phyloP scores from a whole-genome alignment of 345 rosid species.

The Eucalyptus dawsonii region DNA sequence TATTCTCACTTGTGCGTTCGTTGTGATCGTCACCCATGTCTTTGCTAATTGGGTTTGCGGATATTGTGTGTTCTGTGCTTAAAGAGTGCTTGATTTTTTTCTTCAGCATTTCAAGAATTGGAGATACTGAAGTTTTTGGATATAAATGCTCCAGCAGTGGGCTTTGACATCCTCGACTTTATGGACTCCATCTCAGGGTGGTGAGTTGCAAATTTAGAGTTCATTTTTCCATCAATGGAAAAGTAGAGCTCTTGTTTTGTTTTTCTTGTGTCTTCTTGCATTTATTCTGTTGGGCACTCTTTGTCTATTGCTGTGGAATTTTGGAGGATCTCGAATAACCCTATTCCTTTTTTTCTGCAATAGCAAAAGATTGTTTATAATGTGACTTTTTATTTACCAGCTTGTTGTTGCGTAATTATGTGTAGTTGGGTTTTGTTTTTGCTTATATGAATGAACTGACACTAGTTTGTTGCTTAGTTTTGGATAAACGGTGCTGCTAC shows the following conservation, averaged over 20 bases:
- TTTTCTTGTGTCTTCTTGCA: background rate
- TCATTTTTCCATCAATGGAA: background rate
- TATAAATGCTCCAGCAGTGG: constrained; percentile 19
- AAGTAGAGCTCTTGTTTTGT: background rate
- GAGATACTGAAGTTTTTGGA: background rate
- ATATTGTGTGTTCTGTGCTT: background rate
- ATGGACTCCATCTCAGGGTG: constrained; percentile 20
- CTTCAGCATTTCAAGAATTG: background rate
- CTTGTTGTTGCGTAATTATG: background rate
- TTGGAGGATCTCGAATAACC: background rate
- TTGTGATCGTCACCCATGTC: background rate
- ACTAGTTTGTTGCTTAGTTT: background rate
- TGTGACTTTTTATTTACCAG: background rate
- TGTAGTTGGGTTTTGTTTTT: background rate
- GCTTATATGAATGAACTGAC: background rate
- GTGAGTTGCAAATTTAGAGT: background rate
- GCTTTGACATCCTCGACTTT: background rate
- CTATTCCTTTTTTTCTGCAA: background rate
- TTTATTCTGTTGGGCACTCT: background rate
- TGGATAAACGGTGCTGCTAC: background rate
- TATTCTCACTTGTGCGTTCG: background rate
- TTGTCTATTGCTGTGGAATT: background rate
- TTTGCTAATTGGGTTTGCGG: background rate
- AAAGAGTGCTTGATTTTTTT: background rate
- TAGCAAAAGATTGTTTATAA: background rate